Base-by-base conservation (phyloP, 2,329 filamentous ascomycete genomes). In the Leptodontidium sp. region DNA sequence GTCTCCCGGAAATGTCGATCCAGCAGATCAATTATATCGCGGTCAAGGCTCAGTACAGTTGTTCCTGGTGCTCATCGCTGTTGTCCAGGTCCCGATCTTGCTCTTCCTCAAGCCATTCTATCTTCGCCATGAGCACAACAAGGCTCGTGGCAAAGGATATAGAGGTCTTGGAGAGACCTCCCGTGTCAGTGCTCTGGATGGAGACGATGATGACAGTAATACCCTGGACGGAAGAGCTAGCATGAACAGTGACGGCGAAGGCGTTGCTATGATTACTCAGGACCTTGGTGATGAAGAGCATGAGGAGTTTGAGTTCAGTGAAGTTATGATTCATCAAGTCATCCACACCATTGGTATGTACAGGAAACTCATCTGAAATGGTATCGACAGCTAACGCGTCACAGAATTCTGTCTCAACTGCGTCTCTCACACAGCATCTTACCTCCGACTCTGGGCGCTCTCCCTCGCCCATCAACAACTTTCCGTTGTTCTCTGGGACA, bases 381-480 rank as follows among this genome's bases (percentile, higher is more conserved):
- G 8, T 38, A 17, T 14, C 57, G 57, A 29, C 61, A 68, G 52
- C 79, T 84, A 78, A 83, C 71, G 40, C 15, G 32, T 8, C 65
- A 6, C 74, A 94, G 93, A 99, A 86, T 99, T 99, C 85, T 99
- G 96, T 80, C 87, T 99, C 76, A 99, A 99, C 86, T 98, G 95
- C 81, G 95, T 99, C 72, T 99, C 96, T 38, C 96, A 99, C 83
- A 99, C 97, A 4, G 96, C 96, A 4, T 99, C 96, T 0, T 99
- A 99, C 82, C 91, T 99, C 59, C 96, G 96, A 85, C 92, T 99
- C 55, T 99, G 96, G 96, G 96, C 96, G 40, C 82, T 99, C 75
- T 99, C 96, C 1, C 90, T 99, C 69, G 96, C 96, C 40, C 96
- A 99, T 85, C 96, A 99, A 81, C 96, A 98, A 86, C 90, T 99